Evolutionary conservation across 306 rosid genomes (phyloP).

Genomic region (Glycine soja): DNA sequence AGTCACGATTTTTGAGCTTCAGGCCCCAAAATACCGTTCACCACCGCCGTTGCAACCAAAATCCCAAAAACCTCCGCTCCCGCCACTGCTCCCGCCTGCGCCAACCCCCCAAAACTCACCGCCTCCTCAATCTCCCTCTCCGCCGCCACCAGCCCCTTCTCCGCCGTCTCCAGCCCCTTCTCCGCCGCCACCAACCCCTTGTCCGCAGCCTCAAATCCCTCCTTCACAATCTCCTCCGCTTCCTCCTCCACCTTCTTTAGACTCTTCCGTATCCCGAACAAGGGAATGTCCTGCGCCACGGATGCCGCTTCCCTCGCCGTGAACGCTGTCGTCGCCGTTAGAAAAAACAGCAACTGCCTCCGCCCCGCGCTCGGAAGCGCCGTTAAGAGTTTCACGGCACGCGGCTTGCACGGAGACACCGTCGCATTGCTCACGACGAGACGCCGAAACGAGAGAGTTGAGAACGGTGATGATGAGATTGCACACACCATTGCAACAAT

Average conservation of each 20-base stretch:
- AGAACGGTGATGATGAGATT: constrained; percentile 54
- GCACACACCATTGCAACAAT: constrained; percentile 56
- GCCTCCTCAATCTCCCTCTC: constrained; percentile 57
- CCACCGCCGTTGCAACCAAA: constrained; percentile 74
- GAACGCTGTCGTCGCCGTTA: constrained; percentile 63
- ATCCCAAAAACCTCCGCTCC: constrained; percentile 79
- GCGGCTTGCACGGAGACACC: constrained; percentile 41
- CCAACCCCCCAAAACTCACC: constrained; percentile 64
- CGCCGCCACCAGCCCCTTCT: constrained; percentile 58
- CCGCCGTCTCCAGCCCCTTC: constrained; percentile 59
- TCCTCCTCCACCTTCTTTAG: constrained; percentile 71
- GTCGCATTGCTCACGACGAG: constrained; percentile 48
- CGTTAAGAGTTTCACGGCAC: constrained; percentile 9
- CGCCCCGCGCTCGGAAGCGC: constrained; percentile 44
- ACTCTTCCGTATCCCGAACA: constrained; percentile 81
- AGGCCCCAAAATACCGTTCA: constrained; percentile 80
- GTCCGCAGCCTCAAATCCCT: constrained; percentile 81
- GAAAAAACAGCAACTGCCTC: constrained; percentile 64
- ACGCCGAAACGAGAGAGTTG: constrained; percentile 51
- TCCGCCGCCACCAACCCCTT: constrained; percentile 68
- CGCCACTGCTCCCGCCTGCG: constrained; percentile 83
- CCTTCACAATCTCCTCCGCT: constrained; percentile 79
- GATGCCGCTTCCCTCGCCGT: constrained; percentile 56
- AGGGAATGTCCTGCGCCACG: constrained; percentile 65
- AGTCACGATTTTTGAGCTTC: constrained; percentile 63